phyloP scores from a whole-genome alignment of 73 alveolate genomes.

The Tetrahymena malaccensis region DNA sequence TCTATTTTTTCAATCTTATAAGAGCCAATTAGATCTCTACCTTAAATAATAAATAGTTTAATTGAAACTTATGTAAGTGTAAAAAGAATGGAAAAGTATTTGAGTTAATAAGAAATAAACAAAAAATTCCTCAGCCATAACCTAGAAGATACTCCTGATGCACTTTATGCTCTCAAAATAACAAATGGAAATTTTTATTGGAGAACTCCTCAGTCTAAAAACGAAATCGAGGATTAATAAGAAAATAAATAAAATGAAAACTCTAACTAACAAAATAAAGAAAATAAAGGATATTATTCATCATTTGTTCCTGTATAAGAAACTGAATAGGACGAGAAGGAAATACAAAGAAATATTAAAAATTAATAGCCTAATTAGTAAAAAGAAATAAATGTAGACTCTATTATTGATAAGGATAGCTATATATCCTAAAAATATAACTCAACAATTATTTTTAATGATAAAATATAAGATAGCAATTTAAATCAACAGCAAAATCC shows the following conservation, averaged over 20 bases:
- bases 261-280: not conserved
- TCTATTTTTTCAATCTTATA: constrained; percentile 52
- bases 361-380: not conserved
- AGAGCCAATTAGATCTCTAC: constrained; percentile 72
- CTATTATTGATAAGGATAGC: not conserved
- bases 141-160: not conserved
- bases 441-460: not conserved
- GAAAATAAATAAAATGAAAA: not conserved
- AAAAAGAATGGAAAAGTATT: constrained; percentile 39
- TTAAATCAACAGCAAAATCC: not conserved
- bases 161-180: not conserved
- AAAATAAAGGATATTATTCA: not conserved
- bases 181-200: not conserved
- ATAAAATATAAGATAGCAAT: not conserved
- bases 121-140: not conserved
- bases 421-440: not conserved
- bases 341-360: not conserved
- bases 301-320: not conserved
- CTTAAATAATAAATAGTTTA: constrained; percentile 55
- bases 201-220: not conserved
- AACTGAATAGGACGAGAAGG: not conserved
- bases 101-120: not conserved
- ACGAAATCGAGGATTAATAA: not conserved
- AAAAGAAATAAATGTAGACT: not conserved
- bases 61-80: constrained; percentile 59